A percentile compares a stretch with the other conserved stretches of the same genome.
These are phyloP conservation scores for Globisporangium orthogonon DNA, from an alignment of 352 stramenopile species.

Conservation along the genomic window DNA sequence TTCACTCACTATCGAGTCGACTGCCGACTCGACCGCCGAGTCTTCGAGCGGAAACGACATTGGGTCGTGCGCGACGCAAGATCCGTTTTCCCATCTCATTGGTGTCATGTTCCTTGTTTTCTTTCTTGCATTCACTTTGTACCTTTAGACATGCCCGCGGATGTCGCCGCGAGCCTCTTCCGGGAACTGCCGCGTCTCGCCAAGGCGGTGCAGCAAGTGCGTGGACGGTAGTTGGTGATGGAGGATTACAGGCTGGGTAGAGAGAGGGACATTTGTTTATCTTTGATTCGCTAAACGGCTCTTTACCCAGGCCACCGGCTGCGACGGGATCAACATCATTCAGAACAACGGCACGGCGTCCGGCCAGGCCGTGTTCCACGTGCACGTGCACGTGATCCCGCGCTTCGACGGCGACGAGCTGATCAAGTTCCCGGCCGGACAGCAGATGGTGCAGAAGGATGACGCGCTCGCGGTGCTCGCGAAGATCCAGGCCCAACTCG, in stretches of 20 bases:
- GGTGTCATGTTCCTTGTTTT: too few relatives aligned
- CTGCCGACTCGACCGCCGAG: background rate
- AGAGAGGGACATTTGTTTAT: background rate
- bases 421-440: constrained; percentile 41
- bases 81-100: background rate
- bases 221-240: background rate
- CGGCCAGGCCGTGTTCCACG: constrained; percentile 74
- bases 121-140: background rate
- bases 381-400: constrained; percentile 77
- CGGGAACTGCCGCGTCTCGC: constrained; percentile 65
- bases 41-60: background rate
- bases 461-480: constrained; percentile 48
- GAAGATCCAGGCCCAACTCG: constrained; percentile 78
- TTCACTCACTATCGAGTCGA: background rate
- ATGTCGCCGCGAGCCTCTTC: constrained; percentile 67
- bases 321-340: constrained; percentile 70
- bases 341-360: constrained; percentile 73
- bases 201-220: constrained; percentile 61
- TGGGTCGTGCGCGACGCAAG: too few relatives aligned
- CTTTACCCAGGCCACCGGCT: constrained; percentile 36
- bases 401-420: constrained; percentile 58
- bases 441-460: constrained; percentile 59
- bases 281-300: background rate
- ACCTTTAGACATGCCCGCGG: constrained; percentile 50
- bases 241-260: too few relatives aligned